phyloP scores from a whole-genome alignment of 2,329 filamentous ascomycete genomes.

The Metarhizium album region DNA sequence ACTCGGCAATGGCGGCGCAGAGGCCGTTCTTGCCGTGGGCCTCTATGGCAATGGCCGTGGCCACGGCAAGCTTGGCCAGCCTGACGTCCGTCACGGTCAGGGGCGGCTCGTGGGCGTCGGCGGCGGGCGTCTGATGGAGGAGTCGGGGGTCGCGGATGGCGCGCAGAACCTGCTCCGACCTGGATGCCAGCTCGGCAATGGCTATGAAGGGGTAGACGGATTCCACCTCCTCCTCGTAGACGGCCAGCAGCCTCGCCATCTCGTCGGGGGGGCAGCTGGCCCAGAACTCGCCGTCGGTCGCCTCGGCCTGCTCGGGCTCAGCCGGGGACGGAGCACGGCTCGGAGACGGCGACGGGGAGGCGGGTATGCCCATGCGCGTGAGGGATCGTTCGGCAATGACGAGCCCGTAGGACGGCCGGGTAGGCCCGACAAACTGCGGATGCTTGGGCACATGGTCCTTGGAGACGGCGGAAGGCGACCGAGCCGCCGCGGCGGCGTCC shows the following conservation, averaged over 20 bases:
- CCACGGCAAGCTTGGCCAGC: conserved; percentile 23
- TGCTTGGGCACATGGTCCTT: conserved; percentile 18
- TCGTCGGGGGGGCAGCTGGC: conserved; percentile 14
- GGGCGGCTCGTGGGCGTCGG: not conserved
- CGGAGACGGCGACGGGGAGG: conserved; percentile 14
- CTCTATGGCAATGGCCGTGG: conserved; percentile 22
- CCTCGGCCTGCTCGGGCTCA: conserved; percentile 3
- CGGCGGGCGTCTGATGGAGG: not conserved
- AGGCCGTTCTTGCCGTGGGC: conserved; percentile 19
- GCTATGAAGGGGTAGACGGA: conserved; percentile 25
- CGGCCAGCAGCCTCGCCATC: conserved; percentile 21
- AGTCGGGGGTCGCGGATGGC: conserved; percentile 9
- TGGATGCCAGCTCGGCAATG: conserved; percentile 15
- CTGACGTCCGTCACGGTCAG: conserved; percentile 18
- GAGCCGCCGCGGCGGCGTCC: conserved; percentile 6
- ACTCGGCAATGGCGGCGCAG: conserved; percentile 17
- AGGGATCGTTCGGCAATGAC: conserved; percentile 24
- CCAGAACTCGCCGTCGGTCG: conserved; percentile 15
- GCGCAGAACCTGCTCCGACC: conserved; percentile 16
- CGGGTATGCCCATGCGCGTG: conserved; percentile 24
- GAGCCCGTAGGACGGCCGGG: conserved; percentile 23
- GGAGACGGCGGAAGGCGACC: conserved; percentile 10
- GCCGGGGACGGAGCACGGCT: conserved; percentile 15
- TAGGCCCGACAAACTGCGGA: conserved; percentile 26
- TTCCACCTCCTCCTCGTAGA: conserved; percentile 30